Evolutionary conservation across 2,329 filamentous ascomycete genomes (phyloP), one percentile per base, ranked within the genome.

Genomic region (Tolypocladium amazonense): DNA sequence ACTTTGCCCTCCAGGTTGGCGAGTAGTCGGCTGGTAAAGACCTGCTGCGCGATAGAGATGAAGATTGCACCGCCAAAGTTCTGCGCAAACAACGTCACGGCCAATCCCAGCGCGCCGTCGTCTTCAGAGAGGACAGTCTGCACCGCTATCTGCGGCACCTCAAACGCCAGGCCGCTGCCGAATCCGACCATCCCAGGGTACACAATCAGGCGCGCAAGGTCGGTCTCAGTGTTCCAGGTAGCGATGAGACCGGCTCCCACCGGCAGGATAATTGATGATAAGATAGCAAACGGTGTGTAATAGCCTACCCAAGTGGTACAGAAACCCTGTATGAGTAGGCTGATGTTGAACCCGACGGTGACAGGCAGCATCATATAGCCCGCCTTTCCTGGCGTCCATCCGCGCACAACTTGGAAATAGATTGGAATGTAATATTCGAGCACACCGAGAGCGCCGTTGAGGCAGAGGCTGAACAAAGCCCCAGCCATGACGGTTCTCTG

Each of bases 381-480:
- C 6, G 45, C 45, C 25, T 70, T 65, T 0, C 68, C 70, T 0
- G 76, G 70, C 2, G 68, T 69, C 4, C 72, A 74, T 9, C 70
- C 71, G 43, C 75, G 72, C 4, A 78, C 71, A 4, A 75, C 69
- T 53, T 76, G 73, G 60, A 77, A 77, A 66, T 75, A 77, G 4
- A 75, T 73, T 0, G 75, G 73, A 0, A 76, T 59, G 35, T 72
- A 76, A 56, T 75, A 75, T 30, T 76, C 65, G 0, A 69, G 33
- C 0, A 68, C 62, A 0, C 62, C 64, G 0, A 69, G 69, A 0
- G 69, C 65, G 1, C 69, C 72, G 47, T 75, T 71, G 45, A 73
- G 70, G 27, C 74, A 70, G 50, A 76, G 72, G 30, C 70, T 67
- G 56, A 72, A 72, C 45, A 71, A 65, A 11, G 68, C 65, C 0